These are phyloP conservation scores for Xylaria digitata DNA, from an alignment of 2,329 filamentous ascomycete genomes.

Conservation along the genomic window DNA sequence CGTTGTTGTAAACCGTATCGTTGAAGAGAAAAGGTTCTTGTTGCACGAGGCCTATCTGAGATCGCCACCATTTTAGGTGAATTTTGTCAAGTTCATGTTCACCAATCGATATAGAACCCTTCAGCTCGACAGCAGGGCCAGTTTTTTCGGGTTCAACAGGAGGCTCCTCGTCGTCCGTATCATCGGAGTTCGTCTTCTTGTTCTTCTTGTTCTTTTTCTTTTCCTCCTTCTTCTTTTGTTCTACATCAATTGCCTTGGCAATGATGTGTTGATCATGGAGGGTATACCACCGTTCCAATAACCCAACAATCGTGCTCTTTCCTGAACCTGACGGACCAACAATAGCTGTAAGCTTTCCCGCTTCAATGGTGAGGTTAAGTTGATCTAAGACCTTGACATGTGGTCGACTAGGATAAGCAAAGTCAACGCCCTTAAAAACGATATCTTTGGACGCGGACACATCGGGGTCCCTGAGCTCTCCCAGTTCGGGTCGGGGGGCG, in stretches of 20 bases:
- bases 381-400: slow-evolving; percentile 72
- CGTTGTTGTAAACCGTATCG: slow-evolving; percentile 71
- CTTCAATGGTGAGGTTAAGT: slow-evolving; percentile 67
- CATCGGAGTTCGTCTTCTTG: slow-evolving; percentile 48
- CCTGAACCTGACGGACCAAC: slow-evolving; percentile 79
- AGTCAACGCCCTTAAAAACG: slow-evolving; percentile 72
- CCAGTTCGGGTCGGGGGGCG: slow-evolving; percentile 56
- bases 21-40: slow-evolving; percentile 78
- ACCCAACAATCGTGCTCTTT: slow-evolving; percentile 78
- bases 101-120: slow-evolving; percentile 65
- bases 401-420: slow-evolving; percentile 76
- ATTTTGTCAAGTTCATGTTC: slow-evolving; percentile 66
- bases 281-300: slow-evolving; percentile 79
- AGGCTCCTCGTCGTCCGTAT: slow-evolving; percentile 45
- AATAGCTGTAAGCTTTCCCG: slow-evolving; percentile 77
- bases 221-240: slow-evolving; percentile 57
- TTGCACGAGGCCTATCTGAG: slow-evolving; percentile 73
- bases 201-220: slow-evolving; percentile 52
- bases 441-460: slow-evolving; percentile 65
- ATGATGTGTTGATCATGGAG: slow-evolving; percentile 65
- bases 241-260: slow-evolving; percentile 61
- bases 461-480: slow-evolving; percentile 60
- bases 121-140: slow-evolving; percentile 59
- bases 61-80: slow-evolving; percentile 72
- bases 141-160: slow-evolving; percentile 48